Evolutionary conservation across 1,284 basidiomycete genomes (phyloP), one percentile per base, ranked within the genome.

Genomic region (Hortiboletus rubellus): DNA sequence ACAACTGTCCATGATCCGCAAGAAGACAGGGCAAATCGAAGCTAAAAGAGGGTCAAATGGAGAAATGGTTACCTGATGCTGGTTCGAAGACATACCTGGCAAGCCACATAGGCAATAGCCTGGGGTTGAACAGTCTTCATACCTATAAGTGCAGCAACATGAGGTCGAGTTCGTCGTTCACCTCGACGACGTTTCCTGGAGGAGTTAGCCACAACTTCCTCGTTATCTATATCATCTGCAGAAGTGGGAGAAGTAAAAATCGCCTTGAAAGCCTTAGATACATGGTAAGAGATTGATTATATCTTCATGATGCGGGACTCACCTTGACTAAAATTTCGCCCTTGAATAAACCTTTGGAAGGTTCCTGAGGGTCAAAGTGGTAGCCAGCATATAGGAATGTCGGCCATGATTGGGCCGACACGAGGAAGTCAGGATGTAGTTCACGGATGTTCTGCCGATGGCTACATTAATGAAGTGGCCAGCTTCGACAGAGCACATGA

Each of bases 71-170:
- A 27, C 27, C 7, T 27, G 27, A 27, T 27, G 27, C 27, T 27
- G 27, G 27, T 27, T 27, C 27, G 27, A 36, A 4, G 1, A 50
- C 6, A 9, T 47, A 53, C 45, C 45, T 53, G 45, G 45, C 37
- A 55, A 27, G 47, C 54, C 4, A 30, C 48, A 34, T 55, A 55
- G 27, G 48, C 55, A 42, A 56, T 56, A 24, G 45, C 15, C n/a
- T 5, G 27, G 0, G 18, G 38, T 30, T 56, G 12, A 36, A 53
- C 27, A 3, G 44, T 54, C 5, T 46, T 17, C 38, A 53, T 56
- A 11, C 50, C 45, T 46, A 37, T 31, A 1, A 53, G 15, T 11
- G 10, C 42, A 12, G 50, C 45, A 4, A 56, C 31, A 11, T 56
- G 34, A 22, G 38, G 3, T n/a, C 6, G 3, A 3, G 40, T 56